Base-by-base conservation (phyloP, 177 flowering plant genomes). In the Vitis hybrid region DNA sequence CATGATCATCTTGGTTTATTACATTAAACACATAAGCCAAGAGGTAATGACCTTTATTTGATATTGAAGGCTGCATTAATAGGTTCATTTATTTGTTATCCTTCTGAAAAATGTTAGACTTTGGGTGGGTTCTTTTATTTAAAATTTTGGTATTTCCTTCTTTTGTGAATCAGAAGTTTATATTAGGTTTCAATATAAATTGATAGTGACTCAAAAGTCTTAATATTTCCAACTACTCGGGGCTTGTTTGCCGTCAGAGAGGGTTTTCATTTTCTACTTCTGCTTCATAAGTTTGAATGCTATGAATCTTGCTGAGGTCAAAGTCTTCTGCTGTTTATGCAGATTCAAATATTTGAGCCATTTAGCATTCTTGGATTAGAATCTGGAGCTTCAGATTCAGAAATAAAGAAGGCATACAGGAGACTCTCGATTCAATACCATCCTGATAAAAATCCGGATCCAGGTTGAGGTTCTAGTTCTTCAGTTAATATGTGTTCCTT, bases 361-460 rank as follows among this genome's bases (percentile, higher is more conserved):
- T 95, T 84, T 68, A 74, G 77, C 64, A 91, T 95, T 70, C 94
- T 93, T 78, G 99, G 98, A 63, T 74, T 95, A 70, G 90, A 90
- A 66, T 64, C 90, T 66, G 97, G 99, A 64, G 96, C 88, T 57
- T 86, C 94, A 62, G 99, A 95, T 64, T 84, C 96, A 16, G 94
- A 88, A 63, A 93, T 95, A 75, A 95, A 91, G 80, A 95, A 95
- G 84, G 92, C 92, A 10, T 95, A 95, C 73, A 85, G 99, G 78
- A 91, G 87, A 77, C 90, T 93, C 11, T 89, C 99, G 33, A 85
- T 95, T 76, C 97, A 85, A 65, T 94, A 91, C 76, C 99, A 94
- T 79, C 99, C 99, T 74, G 99, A 94, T 89, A 94, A 94, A 83
- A 94, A 94, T 83, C 99, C 99, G 39, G 99, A 94, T 82, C 98